Conservation (phyloP, 2,329 filamentous ascomycete genomes). For the Alternaria brassicicola region DNA sequence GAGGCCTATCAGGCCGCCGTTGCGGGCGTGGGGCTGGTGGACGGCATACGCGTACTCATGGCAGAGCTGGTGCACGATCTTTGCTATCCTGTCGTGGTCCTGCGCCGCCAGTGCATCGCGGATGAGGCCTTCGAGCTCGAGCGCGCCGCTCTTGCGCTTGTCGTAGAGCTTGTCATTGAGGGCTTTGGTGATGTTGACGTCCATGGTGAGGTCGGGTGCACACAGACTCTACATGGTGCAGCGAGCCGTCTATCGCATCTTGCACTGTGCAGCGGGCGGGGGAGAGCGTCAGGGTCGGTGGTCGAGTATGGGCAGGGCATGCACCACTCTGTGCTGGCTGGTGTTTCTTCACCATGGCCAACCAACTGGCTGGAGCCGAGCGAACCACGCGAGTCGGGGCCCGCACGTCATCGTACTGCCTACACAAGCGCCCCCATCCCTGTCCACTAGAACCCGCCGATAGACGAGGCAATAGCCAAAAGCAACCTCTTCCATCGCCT, state of each 20-base stretch:
- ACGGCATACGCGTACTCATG: slow-evolving; percentile 98
- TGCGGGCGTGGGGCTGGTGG: slow-evolving; percentile 93
- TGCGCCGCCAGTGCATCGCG: slow-evolving; percentile 78
- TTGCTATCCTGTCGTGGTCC: slow-evolving; percentile 80
- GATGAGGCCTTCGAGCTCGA: slow-evolving; percentile 91
- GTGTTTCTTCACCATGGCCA: slow-evolving; percentile 11
- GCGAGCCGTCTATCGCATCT: slow-evolving; percentile 17
- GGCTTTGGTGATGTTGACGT: slow-evolving; percentile 84
- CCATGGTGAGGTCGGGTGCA: slow-evolving; percentile 64
- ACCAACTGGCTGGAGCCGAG: not conserved
- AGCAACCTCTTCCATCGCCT: slow-evolving; percentile 1
- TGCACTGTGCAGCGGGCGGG: not conserved
- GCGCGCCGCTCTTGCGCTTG: slow-evolving; percentile 92
- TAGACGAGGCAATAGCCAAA: slow-evolving; percentile 17
- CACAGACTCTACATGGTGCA: slow-evolving; percentile 36
- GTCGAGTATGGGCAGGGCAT: slow-evolving; percentile 1
- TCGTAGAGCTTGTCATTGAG: slow-evolving; percentile 99
- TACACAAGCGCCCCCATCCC: slow-evolving; percentile 22
- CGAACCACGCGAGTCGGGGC: slow-evolving; percentile 13
- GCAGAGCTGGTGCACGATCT: slow-evolving; percentile 93
- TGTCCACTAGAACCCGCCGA: slow-evolving; percentile 20
- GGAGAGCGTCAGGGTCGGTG: not conserved
- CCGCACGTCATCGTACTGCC: slow-evolving; percentile 34
- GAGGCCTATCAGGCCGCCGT: slow-evolving; percentile 93
- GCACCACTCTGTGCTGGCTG: slow-evolving; percentile 8